Evolutionary conservation across 495 filamentous ascomycete species (phyloP).

Genomic region (Podospora pseudocomata): DNA sequence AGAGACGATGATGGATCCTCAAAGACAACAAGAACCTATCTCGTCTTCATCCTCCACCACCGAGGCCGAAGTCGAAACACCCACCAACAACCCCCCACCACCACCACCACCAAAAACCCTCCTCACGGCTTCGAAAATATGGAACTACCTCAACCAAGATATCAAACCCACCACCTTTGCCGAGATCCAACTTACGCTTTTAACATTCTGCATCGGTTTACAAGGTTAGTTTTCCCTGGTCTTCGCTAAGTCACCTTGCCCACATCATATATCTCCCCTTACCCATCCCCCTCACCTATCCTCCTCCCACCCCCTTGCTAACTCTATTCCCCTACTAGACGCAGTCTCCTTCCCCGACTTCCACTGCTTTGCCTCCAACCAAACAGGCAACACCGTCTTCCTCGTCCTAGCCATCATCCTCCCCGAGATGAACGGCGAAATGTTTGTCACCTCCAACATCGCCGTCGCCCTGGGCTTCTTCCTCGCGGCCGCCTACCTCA

Average conservation of each 20-base stretch:
- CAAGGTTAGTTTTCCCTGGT: slow-evolving; percentile 26
- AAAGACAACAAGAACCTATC: neutral
- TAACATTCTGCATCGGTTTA: slow-evolving; percentile 43
- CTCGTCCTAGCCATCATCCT: slow-evolving; percentile 52
- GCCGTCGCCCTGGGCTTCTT: slow-evolving; percentile 53
- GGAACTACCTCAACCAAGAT: slow-evolving; percentile 37
- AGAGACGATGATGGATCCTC: neutral
- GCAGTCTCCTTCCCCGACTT: slow-evolving; percentile 59
- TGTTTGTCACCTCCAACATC: slow-evolving; percentile 52
- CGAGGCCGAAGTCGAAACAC: neutral
- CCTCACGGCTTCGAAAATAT: slow-evolving; percentile 22
- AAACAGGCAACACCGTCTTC: slow-evolving; percentile 62
- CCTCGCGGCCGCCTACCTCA: slow-evolving; percentile 49
- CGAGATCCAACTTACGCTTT: slow-evolving; percentile 41
- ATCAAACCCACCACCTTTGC: slow-evolving; percentile 36
- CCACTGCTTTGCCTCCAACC: slow-evolving; percentile 62
- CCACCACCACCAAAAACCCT: neutral
- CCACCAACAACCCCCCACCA: neutral
- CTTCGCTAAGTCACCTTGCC: neutral
- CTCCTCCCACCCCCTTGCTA: neutral
- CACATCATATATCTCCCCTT: neutral
- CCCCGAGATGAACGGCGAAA: slow-evolving; percentile 45
- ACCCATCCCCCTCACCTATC: neutral
- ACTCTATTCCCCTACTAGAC: slow-evolving; percentile 36
- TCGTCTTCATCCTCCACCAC: neutral